Evolutionary conservation across 2,329 filamentous ascomycete genomes (phyloP), one percentile per base, ranked within the genome.

Genomic region (Alternaria arborescens): DNA sequence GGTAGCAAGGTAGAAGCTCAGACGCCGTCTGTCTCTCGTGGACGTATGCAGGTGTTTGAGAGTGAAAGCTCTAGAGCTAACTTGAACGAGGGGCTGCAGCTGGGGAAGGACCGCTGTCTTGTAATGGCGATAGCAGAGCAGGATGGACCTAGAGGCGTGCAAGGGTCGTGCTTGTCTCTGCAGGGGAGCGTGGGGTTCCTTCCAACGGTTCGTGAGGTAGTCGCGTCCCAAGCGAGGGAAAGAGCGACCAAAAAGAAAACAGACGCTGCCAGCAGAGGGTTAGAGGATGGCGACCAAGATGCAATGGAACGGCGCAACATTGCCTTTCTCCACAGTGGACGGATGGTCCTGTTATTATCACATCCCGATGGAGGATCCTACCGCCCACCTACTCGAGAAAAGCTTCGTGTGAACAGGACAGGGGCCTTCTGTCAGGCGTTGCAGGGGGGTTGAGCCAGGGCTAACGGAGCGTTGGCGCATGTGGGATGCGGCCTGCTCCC

Each of bases 111-210:
- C 62, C 44, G 44, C 56, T 48, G 59, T 69, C 59, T 69, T 60
- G 61, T 65, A 66, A 61, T 57, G 58, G 47, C 51, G 53, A 59
- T 65, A 47, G 52, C 57, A 57, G 63, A 60, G 47, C 38, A 34
- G 62, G 68, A 62, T 67, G 55, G 65, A 66, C 65, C 53, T 52
- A 62, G 52, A 61, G 53, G 63, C 43, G 64, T 68, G 71, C 74
- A 75, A 77, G 76, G 74, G 69, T 72, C 61, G 68, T 66, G 68
- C 71, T 64, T 72, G 70, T 58, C 58, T 60, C 51, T 46, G 56
- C 55, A 71, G 67, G 71, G 69, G 66, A 67, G 57, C 59, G 65
- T 61, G 62, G 60, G 61, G 63, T 67, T 58, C 55, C 55, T 65
- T 63, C 65, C 71, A 76, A 75, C 71, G 72, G 72, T 68, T 60